phyloP scores from a whole-genome alignment of 1,139 yeast species.

The Sugiyamaella novakii region DNA sequence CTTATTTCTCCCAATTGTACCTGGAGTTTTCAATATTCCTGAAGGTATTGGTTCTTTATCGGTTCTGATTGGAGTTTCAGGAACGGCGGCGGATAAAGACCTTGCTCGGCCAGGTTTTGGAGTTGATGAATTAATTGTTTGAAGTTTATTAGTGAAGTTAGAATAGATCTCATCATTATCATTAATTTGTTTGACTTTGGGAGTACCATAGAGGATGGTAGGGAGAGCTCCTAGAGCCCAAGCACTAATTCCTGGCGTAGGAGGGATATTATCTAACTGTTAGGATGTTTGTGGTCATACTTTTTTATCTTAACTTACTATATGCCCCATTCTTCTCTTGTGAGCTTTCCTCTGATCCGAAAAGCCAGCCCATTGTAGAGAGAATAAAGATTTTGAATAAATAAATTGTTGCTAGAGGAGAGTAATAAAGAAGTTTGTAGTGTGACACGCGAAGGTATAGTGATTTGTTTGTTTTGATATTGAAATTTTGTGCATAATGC shows the following conservation, averaged over 20 bases:
- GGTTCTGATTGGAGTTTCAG: slow-evolving; percentile 20
- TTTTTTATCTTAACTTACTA: slow-evolving; percentile 7
- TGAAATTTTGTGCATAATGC: too few species aligned
- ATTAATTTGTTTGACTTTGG: slow-evolving; percentile 22
- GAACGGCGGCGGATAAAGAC: slow-evolving; percentile 8
- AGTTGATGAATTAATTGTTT: slow-evolving; percentile 19
- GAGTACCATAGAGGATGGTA: slow-evolving; percentile 30
- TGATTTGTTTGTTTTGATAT: slow-evolving; percentile 4
- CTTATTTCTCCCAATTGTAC: slow-evolving; percentile 30
- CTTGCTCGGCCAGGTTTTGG: slow-evolving; percentile 8
- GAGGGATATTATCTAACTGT: slow-evolving; percentile 28
- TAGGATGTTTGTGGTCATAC: too few species aligned
- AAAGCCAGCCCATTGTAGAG: slow-evolving; percentile 12
- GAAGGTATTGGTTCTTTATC: slow-evolving; percentile 12
- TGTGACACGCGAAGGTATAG: background rate
- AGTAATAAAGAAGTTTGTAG: background rate
- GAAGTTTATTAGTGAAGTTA: slow-evolving; percentile 21
- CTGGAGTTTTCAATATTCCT: slow-evolving; percentile 38
- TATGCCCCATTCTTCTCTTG: slow-evolving; percentile 1
- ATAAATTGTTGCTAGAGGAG: background rate
- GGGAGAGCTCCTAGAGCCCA: slow-evolving; percentile 32
- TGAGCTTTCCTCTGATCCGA: background rate
- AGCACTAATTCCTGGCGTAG: slow-evolving; percentile 30
- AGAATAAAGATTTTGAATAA: background rate
- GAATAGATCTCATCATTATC: slow-evolving; percentile 27